phyloP scores from a whole-genome alignment of 1,139 yeast species.

The Taiozyma sp. region DNA sequence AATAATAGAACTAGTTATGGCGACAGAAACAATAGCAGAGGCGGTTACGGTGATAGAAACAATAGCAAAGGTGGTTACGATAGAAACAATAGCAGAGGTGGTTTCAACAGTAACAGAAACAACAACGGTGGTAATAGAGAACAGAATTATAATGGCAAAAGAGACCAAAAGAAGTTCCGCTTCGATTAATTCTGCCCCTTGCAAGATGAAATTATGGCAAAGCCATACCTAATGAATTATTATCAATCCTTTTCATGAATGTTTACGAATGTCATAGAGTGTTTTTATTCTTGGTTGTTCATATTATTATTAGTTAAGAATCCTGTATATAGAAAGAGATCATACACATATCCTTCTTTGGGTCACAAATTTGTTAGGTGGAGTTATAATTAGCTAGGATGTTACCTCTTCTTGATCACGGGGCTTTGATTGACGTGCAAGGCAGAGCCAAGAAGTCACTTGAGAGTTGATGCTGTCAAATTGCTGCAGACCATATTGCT shows the following conservation, averaged over 20 bases:
- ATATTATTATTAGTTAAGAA: neutral
- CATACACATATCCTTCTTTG: neutral
- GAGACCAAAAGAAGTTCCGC: neutral
- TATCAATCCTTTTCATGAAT: neutral
- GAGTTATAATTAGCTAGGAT: too few species aligned
- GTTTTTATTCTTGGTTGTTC: neutral
- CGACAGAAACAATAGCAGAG: conserved; percentile 3
- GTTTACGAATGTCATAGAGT: neutral
- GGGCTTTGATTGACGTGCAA: too few species aligned
- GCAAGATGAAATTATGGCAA: neutral
- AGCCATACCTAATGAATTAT: neutral
- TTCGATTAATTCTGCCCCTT: neutral
- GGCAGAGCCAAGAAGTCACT: too few species aligned
- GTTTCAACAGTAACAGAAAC: conserved; percentile 2
- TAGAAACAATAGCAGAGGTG: conserved; percentile 4
- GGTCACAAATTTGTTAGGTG: neutral
- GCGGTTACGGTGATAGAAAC: conserved; percentile 6
- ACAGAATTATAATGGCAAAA: neutral
- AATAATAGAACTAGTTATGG: conserved; percentile 4
- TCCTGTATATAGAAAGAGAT: neutral
- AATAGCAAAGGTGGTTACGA: conserved; percentile 6
- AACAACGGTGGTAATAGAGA: conserved; percentile 2
- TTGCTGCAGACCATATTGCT: too few species aligned
- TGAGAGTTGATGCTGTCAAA: too few species aligned
- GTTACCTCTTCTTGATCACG: too few species aligned